Percentiles rank a stretch among this genome's conserved stretches.
Evolutionary conservation across 2,329 filamentous ascomycete species (phyloP).

Genomic region (Pseudogymnoascus sp.): DNA sequence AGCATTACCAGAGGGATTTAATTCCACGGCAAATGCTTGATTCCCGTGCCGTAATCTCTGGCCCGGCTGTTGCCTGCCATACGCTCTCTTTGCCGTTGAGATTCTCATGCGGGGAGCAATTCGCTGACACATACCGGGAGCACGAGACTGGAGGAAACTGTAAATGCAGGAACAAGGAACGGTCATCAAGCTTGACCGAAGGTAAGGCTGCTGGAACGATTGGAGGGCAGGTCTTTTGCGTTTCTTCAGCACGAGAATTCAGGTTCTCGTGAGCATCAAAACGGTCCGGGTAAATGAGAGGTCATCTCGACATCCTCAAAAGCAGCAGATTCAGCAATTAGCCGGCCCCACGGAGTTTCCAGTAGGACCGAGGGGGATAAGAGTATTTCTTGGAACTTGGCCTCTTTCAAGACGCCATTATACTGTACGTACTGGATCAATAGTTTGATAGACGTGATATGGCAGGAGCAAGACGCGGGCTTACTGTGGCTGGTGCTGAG

Average conservation of each 20-base stretch:
- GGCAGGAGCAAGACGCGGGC: not conserved
- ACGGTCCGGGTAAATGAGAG: not conserved
- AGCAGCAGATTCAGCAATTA: not conserved
- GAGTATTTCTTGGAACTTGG: not conserved
- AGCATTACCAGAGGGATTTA: not conserved
- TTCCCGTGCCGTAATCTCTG: not conserved
- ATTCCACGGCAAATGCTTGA: not conserved
- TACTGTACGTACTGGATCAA: not conserved
- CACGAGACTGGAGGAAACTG: not conserved
- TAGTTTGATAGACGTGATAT: not conserved
- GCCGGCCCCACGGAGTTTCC: not conserved
- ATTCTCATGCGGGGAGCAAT: not conserved
- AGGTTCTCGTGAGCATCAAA: not conserved
- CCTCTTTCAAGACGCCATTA: not conserved
- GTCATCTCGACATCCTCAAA: not conserved
- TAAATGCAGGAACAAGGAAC: conserved; percentile 4
- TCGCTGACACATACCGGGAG: not conserved
- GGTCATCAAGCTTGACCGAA: not conserved
- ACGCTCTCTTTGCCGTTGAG: not conserved
- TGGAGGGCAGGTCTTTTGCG: not conserved
- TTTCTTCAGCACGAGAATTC: not conserved
- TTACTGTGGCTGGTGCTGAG: not conserved
- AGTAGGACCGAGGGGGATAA: not conserved
- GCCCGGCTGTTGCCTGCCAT: not conserved
- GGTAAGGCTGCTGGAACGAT: not conserved